These are phyloP conservation scores for Chlamydomonas incerta DNA, from an alignment of 139 green algal species.

Conservation along the genomic window DNA sequence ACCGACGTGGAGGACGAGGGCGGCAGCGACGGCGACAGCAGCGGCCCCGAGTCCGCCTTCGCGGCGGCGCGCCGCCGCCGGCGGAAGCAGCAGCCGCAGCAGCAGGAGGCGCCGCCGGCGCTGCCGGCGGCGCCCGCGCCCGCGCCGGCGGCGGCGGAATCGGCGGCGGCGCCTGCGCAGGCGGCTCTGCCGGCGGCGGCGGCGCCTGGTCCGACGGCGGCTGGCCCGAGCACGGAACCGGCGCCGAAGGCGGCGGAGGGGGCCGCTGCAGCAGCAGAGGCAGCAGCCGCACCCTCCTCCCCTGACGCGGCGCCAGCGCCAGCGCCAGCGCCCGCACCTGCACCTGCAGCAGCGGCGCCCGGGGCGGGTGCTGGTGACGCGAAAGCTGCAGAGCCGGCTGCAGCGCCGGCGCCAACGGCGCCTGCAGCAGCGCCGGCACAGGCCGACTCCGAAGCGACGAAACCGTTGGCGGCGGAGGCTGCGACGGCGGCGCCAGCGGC, in stretches of 20 bases:
- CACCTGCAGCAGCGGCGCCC: too few relatives aligned
- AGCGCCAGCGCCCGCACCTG: too few relatives aligned
- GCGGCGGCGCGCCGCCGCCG: neutral
- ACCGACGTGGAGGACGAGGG: slow-evolving; percentile 4
- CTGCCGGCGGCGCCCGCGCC: neutral
- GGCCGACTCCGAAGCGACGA: too few relatives aligned
- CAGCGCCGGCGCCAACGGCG: too few relatives aligned
- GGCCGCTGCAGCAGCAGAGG: too few relatives aligned
- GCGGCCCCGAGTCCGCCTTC: neutral
- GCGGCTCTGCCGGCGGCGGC: neutral
- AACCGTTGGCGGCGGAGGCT: neutral
- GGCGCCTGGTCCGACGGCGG: neutral
- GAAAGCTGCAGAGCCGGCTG: neutral
- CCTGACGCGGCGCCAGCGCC: too few relatives aligned
- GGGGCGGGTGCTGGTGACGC: neutral
- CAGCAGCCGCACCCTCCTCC: too few relatives aligned
- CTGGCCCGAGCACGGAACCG: too few relatives aligned
- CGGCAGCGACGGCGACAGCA: neutral
- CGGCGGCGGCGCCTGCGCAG: too few relatives aligned
- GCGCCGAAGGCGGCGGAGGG: too few relatives aligned
- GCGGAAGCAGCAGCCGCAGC: neutral
- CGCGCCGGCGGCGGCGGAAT: neutral
- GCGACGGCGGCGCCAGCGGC: neutral
- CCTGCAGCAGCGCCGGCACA: neutral
- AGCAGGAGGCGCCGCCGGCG: neutral